phyloP scores from a whole-genome alignment of 106 monocot species.

The Dendrobium officinale region DNA sequence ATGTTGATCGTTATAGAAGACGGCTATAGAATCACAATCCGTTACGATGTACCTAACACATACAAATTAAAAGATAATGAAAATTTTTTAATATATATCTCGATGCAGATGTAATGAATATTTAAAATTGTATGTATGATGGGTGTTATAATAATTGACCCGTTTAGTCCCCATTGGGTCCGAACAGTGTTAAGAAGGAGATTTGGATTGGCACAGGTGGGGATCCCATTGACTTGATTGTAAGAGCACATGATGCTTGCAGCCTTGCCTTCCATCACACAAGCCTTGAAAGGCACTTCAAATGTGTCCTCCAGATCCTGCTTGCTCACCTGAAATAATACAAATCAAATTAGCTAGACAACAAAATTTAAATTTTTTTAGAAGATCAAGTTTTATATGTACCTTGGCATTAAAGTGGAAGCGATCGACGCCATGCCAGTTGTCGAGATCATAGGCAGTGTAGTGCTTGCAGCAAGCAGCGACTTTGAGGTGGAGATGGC shows the following conservation, averaged over 20 bases:
- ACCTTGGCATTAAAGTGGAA: constrained; percentile 32
- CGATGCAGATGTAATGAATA: neutral
- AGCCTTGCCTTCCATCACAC: constrained; percentile 36
- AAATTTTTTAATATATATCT: neutral
- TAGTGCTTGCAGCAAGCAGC: constrained; percentile 59
- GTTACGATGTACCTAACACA: constrained; percentile 45
- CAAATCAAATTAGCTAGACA: neutral
- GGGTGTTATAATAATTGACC: constrained; percentile 16
- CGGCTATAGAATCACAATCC: constrained; percentile 44
- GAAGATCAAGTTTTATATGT: neutral
- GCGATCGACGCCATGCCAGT: constrained; percentile 25
- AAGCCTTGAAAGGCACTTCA: constrained; percentile 36
- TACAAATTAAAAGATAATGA: neutral
- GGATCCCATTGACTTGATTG: constrained; percentile 54
- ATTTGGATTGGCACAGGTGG: constrained; percentile 34
- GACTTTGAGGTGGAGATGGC: constrained; percentile 26
- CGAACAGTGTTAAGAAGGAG: constrained; percentile 27
- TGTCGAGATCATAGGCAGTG: constrained; percentile 43
- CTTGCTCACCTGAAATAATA: constrained; percentile 13
- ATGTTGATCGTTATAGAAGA: constrained; percentile 15
- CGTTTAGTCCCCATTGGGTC: constrained; percentile 37
- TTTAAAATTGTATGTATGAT: neutral
- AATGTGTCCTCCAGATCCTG: constrained; percentile 58
- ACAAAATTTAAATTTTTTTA: too few relatives aligned
- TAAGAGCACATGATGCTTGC: constrained; percentile 61